Base-by-base conservation (phyloP, 208 protist genomes). In the Spongospora subterranea region DNA sequence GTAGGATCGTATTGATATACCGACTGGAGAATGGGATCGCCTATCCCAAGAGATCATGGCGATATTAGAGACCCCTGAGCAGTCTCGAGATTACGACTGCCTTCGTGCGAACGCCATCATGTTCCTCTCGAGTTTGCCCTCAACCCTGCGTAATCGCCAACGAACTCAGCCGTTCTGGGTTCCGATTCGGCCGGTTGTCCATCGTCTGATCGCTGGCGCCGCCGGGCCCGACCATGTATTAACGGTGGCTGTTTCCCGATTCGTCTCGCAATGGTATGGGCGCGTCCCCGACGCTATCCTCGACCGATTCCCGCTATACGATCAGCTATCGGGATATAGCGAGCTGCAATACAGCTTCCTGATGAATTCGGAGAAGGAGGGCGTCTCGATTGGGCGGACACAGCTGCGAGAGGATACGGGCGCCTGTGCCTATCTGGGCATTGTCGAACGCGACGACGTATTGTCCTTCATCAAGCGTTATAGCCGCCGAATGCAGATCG, bases 291-390 rank as follows among this genome's bases (percentile, higher is more conserved):
- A 82, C 35, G 71, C 71, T 6, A 82, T 82, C n/a, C 71, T 82
- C 17, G 71, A 82, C 71, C 71, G 71, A 43, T 82, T 82, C n/a
- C 71, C 71, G n/a, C n/a, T 82, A 43, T 82, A 82, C n/a, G 71
- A 82, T 43, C 71, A 82, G n/a, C 71, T 82, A 43, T 82, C 71
- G 13, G 71, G 71, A 6, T 82, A 82, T 43, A 43, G 35, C n/a
- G 71, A 82, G 40, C 40, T 82, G n/a, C 71, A 82, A 43, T 82
- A 82, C 71, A 82, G 71, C n/a, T 13, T 82, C 6, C 35, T 82
- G 71, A 35, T 82, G 71, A 82, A 82, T 43, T 35, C 71, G n/a
- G 71, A 82, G 71, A 43, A 35, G n/a, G 71, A 82, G 35, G 71
- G 71, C 35, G 35, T 6, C 13, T 20, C 71, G 71, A 39, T 17